phyloP scores from a whole-genome alignment of 2,329 filamentous ascomycete species.

The Cladosporium oxysporum region DNA sequence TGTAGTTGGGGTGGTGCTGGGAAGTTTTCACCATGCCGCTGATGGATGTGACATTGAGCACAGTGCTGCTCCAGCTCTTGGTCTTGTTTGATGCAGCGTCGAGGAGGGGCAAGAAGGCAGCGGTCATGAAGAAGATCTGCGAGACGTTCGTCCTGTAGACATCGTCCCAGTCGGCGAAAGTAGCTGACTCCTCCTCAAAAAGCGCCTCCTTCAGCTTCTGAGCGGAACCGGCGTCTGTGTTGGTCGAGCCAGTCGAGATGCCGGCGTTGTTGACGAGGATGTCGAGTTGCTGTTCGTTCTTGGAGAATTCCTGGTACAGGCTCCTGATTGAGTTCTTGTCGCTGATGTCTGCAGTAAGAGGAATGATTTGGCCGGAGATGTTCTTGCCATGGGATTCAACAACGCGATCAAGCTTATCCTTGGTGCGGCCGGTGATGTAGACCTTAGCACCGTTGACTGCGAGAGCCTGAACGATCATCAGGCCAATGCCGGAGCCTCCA shows the following conservation, averaged over 20 bases:
- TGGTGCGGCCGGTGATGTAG: conserved; percentile 50
- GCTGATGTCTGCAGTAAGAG: conserved; percentile 47
- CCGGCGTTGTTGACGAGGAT: conserved; percentile 53
- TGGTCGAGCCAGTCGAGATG: conserved; percentile 44
- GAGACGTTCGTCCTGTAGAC: conserved; percentile 52
- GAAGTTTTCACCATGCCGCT: conserved; percentile 49
- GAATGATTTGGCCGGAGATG: conserved; percentile 50
- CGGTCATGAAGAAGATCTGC: conserved; percentile 50
- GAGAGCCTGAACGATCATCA: conserved; percentile 43
- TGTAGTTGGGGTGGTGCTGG: conserved; percentile 52
- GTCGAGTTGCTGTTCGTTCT: conserved; percentile 47
- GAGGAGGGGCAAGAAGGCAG: conserved; percentile 49
- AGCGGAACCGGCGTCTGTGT: conserved; percentile 42
- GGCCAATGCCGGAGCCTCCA: conserved; percentile 50
- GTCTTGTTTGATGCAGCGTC: conserved; percentile 45
- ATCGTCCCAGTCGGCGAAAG: conserved; percentile 48
- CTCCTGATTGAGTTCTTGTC: conserved; percentile 47
- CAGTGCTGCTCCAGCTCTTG: conserved; percentile 46
- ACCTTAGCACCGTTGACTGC: conserved; percentile 44
- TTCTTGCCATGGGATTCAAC: conserved; percentile 46
- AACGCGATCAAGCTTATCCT: conserved; percentile 52
- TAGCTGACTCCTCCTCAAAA: conserved; percentile 44
- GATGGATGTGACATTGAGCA: conserved; percentile 51
- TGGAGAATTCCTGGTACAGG: conserved; percentile 46
- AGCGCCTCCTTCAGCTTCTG: conserved; percentile 48